Base-by-base conservation (phyloP, 164 flowering plant genomes). In the Aristolochia contorta region DNA sequence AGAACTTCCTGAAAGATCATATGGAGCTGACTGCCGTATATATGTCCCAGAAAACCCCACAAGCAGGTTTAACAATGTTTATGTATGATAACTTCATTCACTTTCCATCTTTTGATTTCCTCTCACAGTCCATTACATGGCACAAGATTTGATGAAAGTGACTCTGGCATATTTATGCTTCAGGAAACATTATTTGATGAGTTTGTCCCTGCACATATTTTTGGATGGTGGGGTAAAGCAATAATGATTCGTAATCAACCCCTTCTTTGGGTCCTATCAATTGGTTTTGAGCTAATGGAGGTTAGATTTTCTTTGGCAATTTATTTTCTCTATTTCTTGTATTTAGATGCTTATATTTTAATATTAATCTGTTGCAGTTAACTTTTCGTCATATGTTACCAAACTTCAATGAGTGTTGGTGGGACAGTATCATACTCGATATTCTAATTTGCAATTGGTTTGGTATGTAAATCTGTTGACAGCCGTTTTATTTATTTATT, bases 191-290 rank as follows among this genome's bases (percentile, higher is more conserved):
- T 94, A 56, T 94, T 94, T 75, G 99, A 94, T 76, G 97, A 87
- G 69, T 94, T 94, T 81, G 95, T 94, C 54, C 65, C 79, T 12
- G 99, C 99, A 61, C 99, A 94, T 75, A 79, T 94, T 16, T 80
- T 94, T 71, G 99, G 99, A 62, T 94, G 99, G 99, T 94, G 99
- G 97, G 96, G 97, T 7, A 94, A 94, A 72, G 97, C 99, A 56
- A 94, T 94, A 72, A 82, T 94, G 90, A 94, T 94, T 45, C 95
- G 97, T 19, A 94, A 94, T 77, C 99, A 94, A 76, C 96, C 99
- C 27, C 96, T 94, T 75, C 69, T 91, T 20, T 94, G 99, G 99
- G 89, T 91, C 10, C 71, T 94, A 32, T 94, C 99, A 19, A 77
- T 94, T 71, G 96, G 99, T 33, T 94, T 94, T 72, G 99, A 94